Percentiles rank a stretch among this genome's conserved stretches.
Conservation (phyloP, 768 basidiomycete genomes). For the Leccinum subgranulosum region DNA sequence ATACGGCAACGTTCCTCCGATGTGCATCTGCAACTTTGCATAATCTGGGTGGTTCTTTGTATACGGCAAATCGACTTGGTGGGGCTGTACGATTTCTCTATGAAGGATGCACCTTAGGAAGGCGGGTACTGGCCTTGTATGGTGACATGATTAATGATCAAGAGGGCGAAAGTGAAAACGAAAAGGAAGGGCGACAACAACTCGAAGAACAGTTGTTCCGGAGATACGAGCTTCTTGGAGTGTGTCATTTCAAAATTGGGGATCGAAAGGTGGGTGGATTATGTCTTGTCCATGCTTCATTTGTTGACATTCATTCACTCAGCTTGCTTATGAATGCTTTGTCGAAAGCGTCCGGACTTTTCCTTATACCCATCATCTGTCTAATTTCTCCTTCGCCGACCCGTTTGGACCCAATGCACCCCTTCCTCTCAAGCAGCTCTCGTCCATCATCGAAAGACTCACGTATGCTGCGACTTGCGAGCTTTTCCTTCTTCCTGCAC, state of each 20-base stretch:
- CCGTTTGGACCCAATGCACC: constrained; percentile 40
- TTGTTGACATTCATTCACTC: neutral
- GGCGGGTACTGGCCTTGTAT: constrained; percentile 39
- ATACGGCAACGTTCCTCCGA: constrained; percentile 54
- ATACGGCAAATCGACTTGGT: constrained; percentile 58
- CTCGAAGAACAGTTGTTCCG: constrained; percentile 64
- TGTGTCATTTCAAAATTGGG: constrained; percentile 74
- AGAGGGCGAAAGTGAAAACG: constrained; percentile 25
- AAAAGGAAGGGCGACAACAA: constrained; percentile 48
- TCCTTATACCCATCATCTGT: constrained; percentile 40
- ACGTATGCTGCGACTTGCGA: constrained; percentile 69
- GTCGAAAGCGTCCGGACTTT: constrained; percentile 49
- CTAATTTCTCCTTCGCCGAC: constrained; percentile 14
- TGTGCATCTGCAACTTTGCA: constrained; percentile 73
- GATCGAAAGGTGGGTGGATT: constrained; percentile 62
- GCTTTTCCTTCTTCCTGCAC: constrained; percentile 48
- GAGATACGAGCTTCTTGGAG: constrained; percentile 79
- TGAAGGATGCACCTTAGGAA: constrained; percentile 56
- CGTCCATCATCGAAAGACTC: constrained; percentile 57
- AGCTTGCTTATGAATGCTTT: constrained; percentile 65
- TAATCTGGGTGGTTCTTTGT: constrained; percentile 66
- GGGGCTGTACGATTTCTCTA: constrained; percentile 66
- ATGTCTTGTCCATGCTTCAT: neutral
- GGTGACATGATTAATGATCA: constrained; percentile 1
- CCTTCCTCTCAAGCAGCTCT: constrained; percentile 51